These are phyloP conservation scores for Lepidium sativum DNA, from an alignment of 345 rosid species.

Conservation along the genomic window DNA sequence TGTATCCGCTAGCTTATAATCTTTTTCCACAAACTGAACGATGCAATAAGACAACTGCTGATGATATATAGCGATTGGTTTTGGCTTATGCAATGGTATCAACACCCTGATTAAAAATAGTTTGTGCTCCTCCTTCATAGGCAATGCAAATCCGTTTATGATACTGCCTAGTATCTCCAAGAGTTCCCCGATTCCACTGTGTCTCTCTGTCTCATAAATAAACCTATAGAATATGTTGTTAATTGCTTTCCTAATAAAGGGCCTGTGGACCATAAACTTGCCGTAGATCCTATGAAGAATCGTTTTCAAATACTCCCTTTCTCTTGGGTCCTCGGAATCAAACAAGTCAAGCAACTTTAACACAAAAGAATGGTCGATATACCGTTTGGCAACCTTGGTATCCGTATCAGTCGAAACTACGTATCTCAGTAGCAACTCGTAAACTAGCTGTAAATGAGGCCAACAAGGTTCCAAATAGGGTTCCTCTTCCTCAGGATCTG, in stretches of 20 bases:
- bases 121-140: slow-evolving; percentile 95
- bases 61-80: slow-evolving; percentile 56
- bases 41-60: slow-evolving; percentile 91
- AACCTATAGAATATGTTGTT: slow-evolving; percentile 81
- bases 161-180: slow-evolving; percentile 93
- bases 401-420: slow-evolving; percentile 76
- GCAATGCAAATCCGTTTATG: slow-evolving; percentile 90
- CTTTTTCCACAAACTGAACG: slow-evolving; percentile 87
- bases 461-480: slow-evolving; percentile 80
- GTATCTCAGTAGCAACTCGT: slow-evolving; percentile 74
- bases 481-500: slow-evolving; percentile 93
- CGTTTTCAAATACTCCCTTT: slow-evolving; percentile 83
- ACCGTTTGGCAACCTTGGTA: slow-evolving; percentile 79
- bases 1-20: slow-evolving; percentile 81
- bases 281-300: slow-evolving; percentile 91
- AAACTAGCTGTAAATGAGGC: slow-evolving; percentile 90
- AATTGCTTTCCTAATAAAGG: slow-evolving; percentile 79
- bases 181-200: slow-evolving; percentile 73
- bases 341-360: slow-evolving; percentile 82
- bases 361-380: slow-evolving; percentile 78
- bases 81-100: slow-evolving; percentile 91
- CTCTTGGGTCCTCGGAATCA: slow-evolving; percentile 79
- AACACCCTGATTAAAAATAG: slow-evolving; percentile 75
- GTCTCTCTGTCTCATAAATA: slow-evolving; percentile 87
- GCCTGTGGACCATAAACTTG: slow-evolving; percentile 87